Conservation (phyloP, 2,329 filamentous ascomycete species). For the Xylariomycetidae sp. region DNA sequence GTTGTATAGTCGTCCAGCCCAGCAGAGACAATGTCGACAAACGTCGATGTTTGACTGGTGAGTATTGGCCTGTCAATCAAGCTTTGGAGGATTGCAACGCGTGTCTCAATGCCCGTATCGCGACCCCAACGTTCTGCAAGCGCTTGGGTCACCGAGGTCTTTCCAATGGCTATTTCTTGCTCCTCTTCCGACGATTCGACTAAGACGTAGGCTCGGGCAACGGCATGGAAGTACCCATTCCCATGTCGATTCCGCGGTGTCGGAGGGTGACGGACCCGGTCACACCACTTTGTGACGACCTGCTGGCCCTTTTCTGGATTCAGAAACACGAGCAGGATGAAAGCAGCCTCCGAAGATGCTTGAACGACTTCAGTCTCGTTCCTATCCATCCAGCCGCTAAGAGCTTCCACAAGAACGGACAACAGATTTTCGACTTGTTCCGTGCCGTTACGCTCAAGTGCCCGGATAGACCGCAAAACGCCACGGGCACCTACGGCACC, state of each 20-base stretch:
- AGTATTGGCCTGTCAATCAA: constrained; percentile 43
- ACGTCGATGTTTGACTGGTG: constrained; percentile 31
- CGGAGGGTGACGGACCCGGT: constrained; percentile 30
- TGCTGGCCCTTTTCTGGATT: constrained; percentile 27
- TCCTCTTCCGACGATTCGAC: constrained; percentile 13
- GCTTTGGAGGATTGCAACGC: constrained; percentile 50
- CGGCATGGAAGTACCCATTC: constrained; percentile 46
- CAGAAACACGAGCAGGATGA: constrained; percentile 43
- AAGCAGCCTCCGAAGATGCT: constrained; percentile 43
- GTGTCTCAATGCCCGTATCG: constrained; percentile 45
- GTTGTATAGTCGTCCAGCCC: constrained; percentile 87
- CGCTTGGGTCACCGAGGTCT: constrained; percentile 31
- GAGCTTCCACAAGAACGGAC: constrained; percentile 23
- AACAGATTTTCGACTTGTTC: constrained; percentile 18
- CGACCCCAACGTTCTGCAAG: constrained; percentile 47
- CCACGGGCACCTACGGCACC: no score
- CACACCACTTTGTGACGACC: constrained; percentile 42
- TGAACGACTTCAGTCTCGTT: constrained; percentile 45
- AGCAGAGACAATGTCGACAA: constrained; percentile 42
- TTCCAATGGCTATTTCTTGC: constrained; percentile 17
- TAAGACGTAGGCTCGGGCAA: constrained; percentile 44
- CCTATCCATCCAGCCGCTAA: constrained; percentile 42
- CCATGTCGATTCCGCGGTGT: constrained; percentile 32
- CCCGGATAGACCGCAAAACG: no score
- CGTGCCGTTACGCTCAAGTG: no score